These are phyloP conservation scores for Hsuehochloa calcarea DNA, from an alignment of 176 grass and related monocot genomes.

Conservation along the genomic window DNA sequence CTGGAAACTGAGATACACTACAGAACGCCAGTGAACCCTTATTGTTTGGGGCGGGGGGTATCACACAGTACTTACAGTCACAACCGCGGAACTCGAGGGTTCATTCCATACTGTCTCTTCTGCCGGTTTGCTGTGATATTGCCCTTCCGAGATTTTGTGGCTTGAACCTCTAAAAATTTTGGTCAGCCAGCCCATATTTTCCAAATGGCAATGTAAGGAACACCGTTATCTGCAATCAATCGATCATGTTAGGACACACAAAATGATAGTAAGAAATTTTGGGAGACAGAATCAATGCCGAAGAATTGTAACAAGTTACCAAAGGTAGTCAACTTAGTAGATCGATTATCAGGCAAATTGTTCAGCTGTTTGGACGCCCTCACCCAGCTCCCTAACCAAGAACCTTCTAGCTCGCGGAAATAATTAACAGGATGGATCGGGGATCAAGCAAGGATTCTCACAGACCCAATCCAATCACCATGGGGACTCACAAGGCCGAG, in stretches of 20 bases:
- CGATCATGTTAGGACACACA: neutral
- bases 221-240: conserved; percentile 28
- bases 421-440: neutral
- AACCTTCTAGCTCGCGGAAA: neutral
- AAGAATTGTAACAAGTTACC: neutral
- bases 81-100: conserved; percentile 36
- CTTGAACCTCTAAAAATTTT: conserved; percentile 85
- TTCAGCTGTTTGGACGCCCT: neutral
- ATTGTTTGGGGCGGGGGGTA: neutral
- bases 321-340: neutral
- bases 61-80: conserved; percentile 42
- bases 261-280: neutral
- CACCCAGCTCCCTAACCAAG: neutral
- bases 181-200: conserved; percentile 75
- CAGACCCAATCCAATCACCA: neutral
- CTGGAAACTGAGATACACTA: neutral
- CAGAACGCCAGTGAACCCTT: neutral
- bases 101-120: conserved; percentile 51
- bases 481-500: neutral
- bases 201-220: neutral
- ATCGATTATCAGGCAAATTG: neutral
- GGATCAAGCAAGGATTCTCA: neutral
- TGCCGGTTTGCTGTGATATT: conserved; percentile 35
- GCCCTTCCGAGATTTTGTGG: conserved; percentile 66
- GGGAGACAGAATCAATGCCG: neutral